These are phyloP conservation scores for Gynochthodes officinalis DNA, from an alignment of 257 asterid species.

Conservation along the genomic window DNA sequence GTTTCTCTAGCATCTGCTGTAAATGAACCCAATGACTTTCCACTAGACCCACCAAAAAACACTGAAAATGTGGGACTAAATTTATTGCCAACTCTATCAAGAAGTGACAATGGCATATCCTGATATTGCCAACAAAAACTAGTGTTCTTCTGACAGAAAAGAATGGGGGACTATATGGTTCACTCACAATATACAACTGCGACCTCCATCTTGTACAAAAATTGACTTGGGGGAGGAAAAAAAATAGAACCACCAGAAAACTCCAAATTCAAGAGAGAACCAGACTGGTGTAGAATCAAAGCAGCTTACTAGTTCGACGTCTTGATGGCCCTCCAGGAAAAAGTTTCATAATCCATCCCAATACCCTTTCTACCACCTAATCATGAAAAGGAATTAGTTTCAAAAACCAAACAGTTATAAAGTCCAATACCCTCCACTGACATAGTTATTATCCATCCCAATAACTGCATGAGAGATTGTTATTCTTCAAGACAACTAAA, in stretches of 20 bases:
- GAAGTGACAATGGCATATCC: conserved; percentile 22
- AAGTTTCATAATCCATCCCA: conserved; percentile 97
- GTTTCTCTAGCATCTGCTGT: conserved; percentile 9
- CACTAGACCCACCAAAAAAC: conserved; percentile 4
- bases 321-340: conserved; percentile 95
- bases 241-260: conserved; percentile 31
- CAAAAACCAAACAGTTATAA: neutral
- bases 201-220: conserved; percentile 45
- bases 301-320: conserved; percentile 72
- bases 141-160: conserved; percentile 34
- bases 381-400: neutral
- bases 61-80: conserved; percentile 16
- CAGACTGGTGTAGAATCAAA: conserved; percentile 28
- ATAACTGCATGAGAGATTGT: neutral
- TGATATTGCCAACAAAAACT: conserved; percentile 13
- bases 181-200: conserved; percentile 48
- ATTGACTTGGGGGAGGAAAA: conserved; percentile 20
- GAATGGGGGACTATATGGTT: conserved; percentile 34
- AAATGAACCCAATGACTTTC: neutral
- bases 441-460: neutral
- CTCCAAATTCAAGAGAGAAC: conserved; percentile 6
- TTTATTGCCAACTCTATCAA: conserved; percentile 24
- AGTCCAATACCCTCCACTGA: neutral
- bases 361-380: conserved; percentile 93
- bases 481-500: neutral